These are phyloP conservation scores for Stylonectria norvegica DNA, from an alignment of 2,329 filamentous ascomycete genomes.

Conservation along the genomic window DNA sequence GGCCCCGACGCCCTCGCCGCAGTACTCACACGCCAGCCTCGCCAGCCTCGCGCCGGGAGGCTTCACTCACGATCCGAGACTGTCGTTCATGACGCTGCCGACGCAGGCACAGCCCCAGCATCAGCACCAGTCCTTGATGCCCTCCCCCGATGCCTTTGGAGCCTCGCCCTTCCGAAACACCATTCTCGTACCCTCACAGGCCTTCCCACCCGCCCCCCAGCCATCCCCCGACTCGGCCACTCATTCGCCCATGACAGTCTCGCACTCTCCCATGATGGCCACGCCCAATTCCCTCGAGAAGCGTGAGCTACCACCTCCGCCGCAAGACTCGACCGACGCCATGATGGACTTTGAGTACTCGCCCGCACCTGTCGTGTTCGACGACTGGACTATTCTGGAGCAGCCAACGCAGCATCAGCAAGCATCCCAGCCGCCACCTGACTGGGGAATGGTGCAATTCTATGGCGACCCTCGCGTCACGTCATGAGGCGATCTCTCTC, in stretches of 20 bases:
- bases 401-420: constrained; percentile 29
- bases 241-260: constrained; percentile 32
- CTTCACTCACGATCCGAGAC: constrained; percentile 28
- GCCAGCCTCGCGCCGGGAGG: constrained; percentile 23
- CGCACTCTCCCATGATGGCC: constrained; percentile 31
- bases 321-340: constrained; percentile 25
- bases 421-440: constrained; percentile 14
- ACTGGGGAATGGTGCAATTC: constrained; percentile 36
- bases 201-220: constrained; percentile 24
- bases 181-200: constrained; percentile 33
- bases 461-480: constrained; percentile 32
- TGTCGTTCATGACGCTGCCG: constrained; percentile 32
- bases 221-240: constrained; percentile 33
- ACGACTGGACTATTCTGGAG: constrained; percentile 40
- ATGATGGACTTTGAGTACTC: constrained; percentile 46
- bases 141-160: constrained; percentile 19
- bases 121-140: constrained; percentile 29
- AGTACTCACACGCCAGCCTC: constrained; percentile 29
- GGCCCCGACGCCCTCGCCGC: constrained; percentile 30
- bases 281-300: constrained; percentile 31
- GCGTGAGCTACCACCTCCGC: constrained; percentile 35
- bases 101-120: constrained; percentile 31
- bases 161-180: constrained; percentile 30
- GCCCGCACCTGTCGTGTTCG: constrained; percentile 36
- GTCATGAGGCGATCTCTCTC: no score